These are phyloP conservation scores for Phytopythium montanum DNA, from an alignment of 352 stramenopile species.

Conservation along the genomic window DNA sequence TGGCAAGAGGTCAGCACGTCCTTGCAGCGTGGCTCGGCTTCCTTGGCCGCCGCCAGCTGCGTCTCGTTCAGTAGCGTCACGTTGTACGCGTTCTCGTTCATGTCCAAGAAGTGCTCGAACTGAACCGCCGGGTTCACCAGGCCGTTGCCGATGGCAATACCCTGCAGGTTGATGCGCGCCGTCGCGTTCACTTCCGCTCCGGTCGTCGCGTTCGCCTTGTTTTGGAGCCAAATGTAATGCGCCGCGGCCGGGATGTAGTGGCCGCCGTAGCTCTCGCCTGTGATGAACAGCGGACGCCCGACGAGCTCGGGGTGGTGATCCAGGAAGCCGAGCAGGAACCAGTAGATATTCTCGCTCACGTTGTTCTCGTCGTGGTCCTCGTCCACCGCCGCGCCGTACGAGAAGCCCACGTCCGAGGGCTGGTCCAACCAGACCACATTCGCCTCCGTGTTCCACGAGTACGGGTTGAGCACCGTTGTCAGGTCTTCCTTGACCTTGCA, in stretches of 20 bases:
- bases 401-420: conserved; percentile 42
- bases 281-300: conserved; percentile 40
- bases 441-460: conserved; percentile 50
- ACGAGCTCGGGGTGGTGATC: conserved; percentile 48
- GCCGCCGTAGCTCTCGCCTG: conserved; percentile 49
- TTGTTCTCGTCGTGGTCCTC: conserved; percentile 23
- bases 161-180: conserved; percentile 39
- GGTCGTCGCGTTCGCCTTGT: conserved; percentile 10
- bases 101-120: conserved; percentile 38
- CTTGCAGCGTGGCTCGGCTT: conserved; percentile 20
- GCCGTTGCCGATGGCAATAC: conserved; percentile 54
- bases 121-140: conserved; percentile 36
- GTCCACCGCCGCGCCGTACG: conserved; percentile 19
- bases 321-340: conserved; percentile 52
- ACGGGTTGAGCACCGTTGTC: conserved; percentile 33
- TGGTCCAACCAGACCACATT: conserved; percentile 68
- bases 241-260: conserved; percentile 55
- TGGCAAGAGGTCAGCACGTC: conserved; percentile 23
- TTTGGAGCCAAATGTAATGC: conserved; percentile 39
- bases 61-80: conserved; percentile 32
- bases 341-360: conserved; percentile 43
- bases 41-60: conserved; percentile 19
- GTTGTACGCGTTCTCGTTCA: conserved; percentile 51
- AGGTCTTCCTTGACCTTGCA: conserved; percentile 33
- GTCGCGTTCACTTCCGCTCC: conserved; percentile 2